Evolutionary conservation across 2,329 filamentous ascomycete genomes (phyloP), one percentile per base, ranked within the genome.

Genomic region (Ascochyta koolunga): DNA sequence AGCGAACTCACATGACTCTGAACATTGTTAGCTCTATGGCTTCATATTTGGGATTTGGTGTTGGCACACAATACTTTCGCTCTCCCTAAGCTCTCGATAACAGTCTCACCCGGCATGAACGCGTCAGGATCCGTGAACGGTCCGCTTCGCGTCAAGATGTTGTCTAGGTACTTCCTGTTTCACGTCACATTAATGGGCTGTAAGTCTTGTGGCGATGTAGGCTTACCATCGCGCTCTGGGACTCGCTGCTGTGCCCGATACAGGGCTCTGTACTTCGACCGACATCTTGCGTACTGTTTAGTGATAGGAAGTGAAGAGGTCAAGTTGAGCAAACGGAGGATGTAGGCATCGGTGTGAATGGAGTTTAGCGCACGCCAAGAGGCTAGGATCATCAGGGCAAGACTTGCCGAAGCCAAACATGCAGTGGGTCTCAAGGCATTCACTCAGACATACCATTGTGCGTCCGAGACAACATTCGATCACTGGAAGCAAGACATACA

Each of bases 141-240:
- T 1, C 95, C 93, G 3, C 83, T 79, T 27, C 87, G 88, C 54
- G 83, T 87, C 51, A 96, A 83, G 61, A 97, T 87, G 58, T 84
- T 88, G 76, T 98, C 87, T 52, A 98, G 83, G 73, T 96, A 88
- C 74, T 86, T 87, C 92, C 92, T 96, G 58, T 45, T 45, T 27
- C 7, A 76, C 21, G 49, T 54, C 45, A 52, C 33, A 32, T 72
- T 59, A 70, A 66, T 47, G 40, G 46, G 43, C 40, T 46, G 18
- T 18, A 45, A 13, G n/a, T n/a, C 16, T 7, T 22, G 18, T 27
- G 18, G 16, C 27, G 13, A 11, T 24, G 38, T 44, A 31, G 25
- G 46, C 59, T 21, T 64, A 73, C 79, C 79, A 59, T 84, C 82
- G 44, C 82, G 80, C 61, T 51, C 74, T 69, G 52, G 71, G 54